Percentiles rank a stretch among this genome's conserved stretches.
These are phyloP conservation scores for Lathyrus aphaca DNA, from an alignment of 306 rosid genomes.

Conservation along the genomic window DNA sequence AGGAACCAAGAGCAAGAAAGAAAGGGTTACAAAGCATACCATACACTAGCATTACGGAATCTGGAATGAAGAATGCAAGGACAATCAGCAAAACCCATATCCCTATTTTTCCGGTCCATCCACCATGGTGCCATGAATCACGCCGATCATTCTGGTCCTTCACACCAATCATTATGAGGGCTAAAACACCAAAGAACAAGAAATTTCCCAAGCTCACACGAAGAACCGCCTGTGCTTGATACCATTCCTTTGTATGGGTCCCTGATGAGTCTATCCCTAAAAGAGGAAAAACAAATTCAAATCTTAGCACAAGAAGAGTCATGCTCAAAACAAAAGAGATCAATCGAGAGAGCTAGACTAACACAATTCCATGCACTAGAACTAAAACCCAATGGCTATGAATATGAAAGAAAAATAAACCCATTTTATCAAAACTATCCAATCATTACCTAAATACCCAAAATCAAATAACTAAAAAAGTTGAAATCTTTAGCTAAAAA, in stretches of 20 bases:
- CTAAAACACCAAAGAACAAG: slow-evolving; percentile 73
- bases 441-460: slow-evolving; percentile 37
- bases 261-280: slow-evolving; percentile 74
- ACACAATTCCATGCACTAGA: slow-evolving; percentile 1
- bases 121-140: slow-evolving; percentile 97
- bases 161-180: slow-evolving; percentile 92
- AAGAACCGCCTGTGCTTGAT: slow-evolving; percentile 87
- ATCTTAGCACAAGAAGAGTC: slow-evolving; percentile 8
- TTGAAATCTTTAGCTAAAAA: not conserved
- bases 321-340: not conserved
- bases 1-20: slow-evolving; percentile 14
- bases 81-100: slow-evolving; percentile 81
- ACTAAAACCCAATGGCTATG: not conserved
- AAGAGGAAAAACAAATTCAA: slow-evolving; percentile 6
- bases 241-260: slow-evolving; percentile 71
- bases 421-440: not conserved
- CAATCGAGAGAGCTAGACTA: not conserved
- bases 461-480: slow-evolving; percentile 27
- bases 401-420: slow-evolving; percentile 17
- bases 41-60: slow-evolving; percentile 58
- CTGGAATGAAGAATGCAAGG: slow-evolving; percentile 84
- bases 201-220: slow-evolving; percentile 94
- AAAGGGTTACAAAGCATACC: slow-evolving; percentile 52
- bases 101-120: slow-evolving; percentile 80
- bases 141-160: slow-evolving; percentile 91